Evolutionary conservation across 75 land plant species (phyloP).

Genomic region (Chamaecyparis obtusa): DNA sequence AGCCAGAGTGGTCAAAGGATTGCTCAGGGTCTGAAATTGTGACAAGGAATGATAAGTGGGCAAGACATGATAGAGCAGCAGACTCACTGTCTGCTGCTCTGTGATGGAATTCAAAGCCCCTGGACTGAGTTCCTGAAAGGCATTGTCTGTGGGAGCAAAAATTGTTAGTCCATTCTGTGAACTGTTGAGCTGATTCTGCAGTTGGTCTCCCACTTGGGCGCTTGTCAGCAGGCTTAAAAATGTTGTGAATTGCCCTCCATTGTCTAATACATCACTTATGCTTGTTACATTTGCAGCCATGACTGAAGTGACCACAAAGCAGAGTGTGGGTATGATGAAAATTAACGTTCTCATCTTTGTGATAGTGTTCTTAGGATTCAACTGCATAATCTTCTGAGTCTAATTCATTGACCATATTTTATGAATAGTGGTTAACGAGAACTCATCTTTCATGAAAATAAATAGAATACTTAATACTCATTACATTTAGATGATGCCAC

Average conservation of each 20-base stretch:
- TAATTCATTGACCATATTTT: too few relatives aligned
- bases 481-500: too few relatives aligned
- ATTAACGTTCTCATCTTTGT: not conserved
- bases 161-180: constrained; percentile 7
- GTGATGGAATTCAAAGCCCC: constrained; percentile 7
- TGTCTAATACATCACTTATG: constrained; percentile 52
- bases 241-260: constrained; percentile 48
- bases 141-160: constrained; percentile 17
- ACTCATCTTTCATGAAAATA: too few relatives aligned
- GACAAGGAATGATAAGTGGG: not conserved
- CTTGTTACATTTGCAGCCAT: constrained; percentile 37
- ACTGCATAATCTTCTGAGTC: too few relatives aligned
- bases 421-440: too few relatives aligned
- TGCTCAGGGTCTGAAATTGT: constrained; percentile 1
- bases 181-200: not conserved
- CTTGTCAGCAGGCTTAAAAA: constrained; percentile 40
- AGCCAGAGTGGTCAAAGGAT: not conserved
- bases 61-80: constrained; percentile 10
- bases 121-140: constrained; percentile 3
- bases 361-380: too few relatives aligned
- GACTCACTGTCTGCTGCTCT: not conserved
- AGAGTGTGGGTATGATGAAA: not conserved
- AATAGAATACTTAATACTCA: too few relatives aligned
- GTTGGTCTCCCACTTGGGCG: constrained; percentile 10
- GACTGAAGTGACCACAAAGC: not conserved